These are phyloP conservation scores for Epipyxis sp. DNA, from an alignment of 108 stramenopile species.

Conservation along the genomic window DNA sequence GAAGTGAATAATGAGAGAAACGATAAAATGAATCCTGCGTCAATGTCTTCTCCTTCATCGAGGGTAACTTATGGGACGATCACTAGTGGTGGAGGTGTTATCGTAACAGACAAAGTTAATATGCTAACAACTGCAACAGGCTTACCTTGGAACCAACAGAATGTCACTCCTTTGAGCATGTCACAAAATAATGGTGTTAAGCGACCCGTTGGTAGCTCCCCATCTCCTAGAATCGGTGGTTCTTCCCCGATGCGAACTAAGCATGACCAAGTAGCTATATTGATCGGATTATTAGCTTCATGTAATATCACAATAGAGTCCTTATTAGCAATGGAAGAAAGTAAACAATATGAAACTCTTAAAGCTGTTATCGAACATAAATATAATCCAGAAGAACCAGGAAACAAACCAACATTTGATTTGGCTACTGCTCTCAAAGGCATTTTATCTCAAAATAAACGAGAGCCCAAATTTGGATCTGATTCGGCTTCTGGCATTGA, in stretches of 20 bases:
- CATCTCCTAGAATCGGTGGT: not conserved
- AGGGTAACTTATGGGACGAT: not conserved
- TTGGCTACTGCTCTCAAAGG: not conserved
- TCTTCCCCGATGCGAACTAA: not conserved
- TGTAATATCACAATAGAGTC: not conserved
- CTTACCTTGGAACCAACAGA: not conserved
- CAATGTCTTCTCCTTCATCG: not conserved
- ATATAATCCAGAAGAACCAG: not conserved
- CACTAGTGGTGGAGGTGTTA: not conserved
- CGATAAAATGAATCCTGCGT: no score
- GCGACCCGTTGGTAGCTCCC: not conserved
- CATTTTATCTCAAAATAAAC: not conserved
- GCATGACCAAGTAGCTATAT: conserved; percentile 5
- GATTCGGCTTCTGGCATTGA: not conserved
- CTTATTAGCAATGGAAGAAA: not conserved
- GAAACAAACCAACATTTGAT: conserved; percentile 9
- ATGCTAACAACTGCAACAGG: not conserved
- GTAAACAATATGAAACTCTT: not conserved
- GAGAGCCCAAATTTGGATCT: not conserved
- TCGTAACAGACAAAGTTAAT: conserved; percentile 3
- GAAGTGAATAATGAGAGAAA: no score
- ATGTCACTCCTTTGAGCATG: no score
- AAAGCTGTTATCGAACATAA: not conserved
- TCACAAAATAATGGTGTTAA: not conserved
- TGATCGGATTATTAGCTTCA: not conserved